A percentile compares a stretch with the other conserved stretches of the same genome.
phyloP scores from a whole-genome alignment of 306 rosid species.

The Glycyrrhiza uralensis region DNA sequence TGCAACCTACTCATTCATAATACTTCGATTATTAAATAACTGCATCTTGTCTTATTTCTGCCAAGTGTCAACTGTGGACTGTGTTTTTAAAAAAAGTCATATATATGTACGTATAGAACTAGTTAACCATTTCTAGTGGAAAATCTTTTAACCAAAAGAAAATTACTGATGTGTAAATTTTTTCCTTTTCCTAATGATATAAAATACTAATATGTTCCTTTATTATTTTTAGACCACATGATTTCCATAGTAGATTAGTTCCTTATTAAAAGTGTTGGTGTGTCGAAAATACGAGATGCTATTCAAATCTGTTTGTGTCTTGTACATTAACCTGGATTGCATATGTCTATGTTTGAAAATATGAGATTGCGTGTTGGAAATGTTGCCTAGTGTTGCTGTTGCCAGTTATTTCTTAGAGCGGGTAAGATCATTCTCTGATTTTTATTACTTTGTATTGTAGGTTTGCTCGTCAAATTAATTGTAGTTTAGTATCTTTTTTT shows the following conservation, averaged over 20 bases:
- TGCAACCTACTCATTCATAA: neutral
- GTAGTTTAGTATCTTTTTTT: no score
- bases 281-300: slow-evolving; percentile 1
- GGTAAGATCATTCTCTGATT: no score
- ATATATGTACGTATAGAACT: neutral
- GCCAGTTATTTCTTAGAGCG: no score
- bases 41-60: neutral
- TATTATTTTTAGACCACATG: slow-evolving; percentile 5
- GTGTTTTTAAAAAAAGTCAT: neutral
- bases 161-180: neutral
- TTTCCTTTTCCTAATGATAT: neutral
- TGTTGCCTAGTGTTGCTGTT: no score
- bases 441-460: no score
- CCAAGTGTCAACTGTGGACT: neutral
- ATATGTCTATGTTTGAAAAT: neutral
- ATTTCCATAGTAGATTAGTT: neutral
- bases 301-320: neutral
- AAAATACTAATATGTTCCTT: neutral
- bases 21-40: neutral
- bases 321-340: neutral
- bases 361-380: no score
- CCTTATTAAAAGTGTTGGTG: neutral
- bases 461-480: no score
- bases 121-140: neutral
- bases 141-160: neutral